phyloP scores from a whole-genome alignment of 2,329 filamentous ascomycete genomes.

The Botrytis cinerea region DNA sequence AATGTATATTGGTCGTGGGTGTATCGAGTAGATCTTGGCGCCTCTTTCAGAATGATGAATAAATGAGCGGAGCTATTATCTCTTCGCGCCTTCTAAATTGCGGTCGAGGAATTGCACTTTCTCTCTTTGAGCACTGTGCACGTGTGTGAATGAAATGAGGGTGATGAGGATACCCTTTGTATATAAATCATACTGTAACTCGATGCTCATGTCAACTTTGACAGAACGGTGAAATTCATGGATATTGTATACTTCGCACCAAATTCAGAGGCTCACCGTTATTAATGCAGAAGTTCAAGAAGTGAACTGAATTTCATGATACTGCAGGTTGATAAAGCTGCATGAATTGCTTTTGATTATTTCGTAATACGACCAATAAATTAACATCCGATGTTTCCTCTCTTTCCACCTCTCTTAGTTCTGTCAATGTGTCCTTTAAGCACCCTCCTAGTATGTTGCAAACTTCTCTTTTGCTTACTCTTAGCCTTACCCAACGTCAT shows the following conservation, averaged over 20 bases:
- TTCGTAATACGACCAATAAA: constrained; percentile 2
- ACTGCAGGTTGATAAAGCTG: not conserved
- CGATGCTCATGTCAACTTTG: not conserved
- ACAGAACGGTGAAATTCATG: not conserved
- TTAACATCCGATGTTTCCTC: constrained; percentile 60
- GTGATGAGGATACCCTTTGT: not conserved
- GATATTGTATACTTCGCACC: not conserved
- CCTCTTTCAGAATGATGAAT: not conserved
- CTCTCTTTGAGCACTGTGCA: not conserved
- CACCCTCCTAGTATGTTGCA: constrained; percentile 80
- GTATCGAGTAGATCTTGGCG: not conserved
- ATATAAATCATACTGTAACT: too few relatives aligned
- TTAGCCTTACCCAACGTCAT: constrained; percentile 98
- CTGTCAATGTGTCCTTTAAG: constrained; percentile 80
- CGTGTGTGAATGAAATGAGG: not conserved
- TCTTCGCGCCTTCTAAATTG: not conserved
- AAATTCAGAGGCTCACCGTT: not conserved
- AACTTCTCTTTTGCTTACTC: constrained; percentile 90
- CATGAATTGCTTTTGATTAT: constrained; percentile 8
- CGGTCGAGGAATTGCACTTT: not conserved
- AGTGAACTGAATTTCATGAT: not conserved
- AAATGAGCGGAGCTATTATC: not conserved
- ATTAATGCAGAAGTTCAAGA: not conserved
- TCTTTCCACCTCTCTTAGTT: constrained; percentile 79
- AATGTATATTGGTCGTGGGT: not conserved